phyloP scores from a whole-genome alignment of 164 flowering plant species.

The Warburgia ugandensis region DNA sequence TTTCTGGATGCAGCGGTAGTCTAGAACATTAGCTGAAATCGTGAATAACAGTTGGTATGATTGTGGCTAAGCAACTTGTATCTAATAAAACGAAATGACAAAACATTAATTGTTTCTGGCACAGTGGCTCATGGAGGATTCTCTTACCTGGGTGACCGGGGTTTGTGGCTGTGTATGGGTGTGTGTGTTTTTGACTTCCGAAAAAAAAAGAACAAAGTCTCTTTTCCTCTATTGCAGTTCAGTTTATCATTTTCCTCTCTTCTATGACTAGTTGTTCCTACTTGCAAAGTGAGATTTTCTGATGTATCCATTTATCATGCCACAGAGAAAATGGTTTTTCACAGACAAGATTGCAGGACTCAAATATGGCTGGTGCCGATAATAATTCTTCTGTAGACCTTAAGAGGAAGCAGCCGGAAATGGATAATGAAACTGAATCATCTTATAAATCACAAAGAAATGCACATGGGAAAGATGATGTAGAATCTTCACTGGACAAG shows the following conservation, averaged over 20 bases:
- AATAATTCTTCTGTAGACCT: slow-evolving; percentile 31
- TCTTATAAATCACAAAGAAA: slow-evolving; percentile 39
- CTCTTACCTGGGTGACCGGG: no score
- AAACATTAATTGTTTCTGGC: not conserved
- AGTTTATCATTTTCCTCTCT: not conserved
- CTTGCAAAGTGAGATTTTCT: not conserved
- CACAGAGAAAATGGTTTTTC: slow-evolving; percentile 42
- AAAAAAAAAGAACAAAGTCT: no score
- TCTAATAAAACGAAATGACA: no score
- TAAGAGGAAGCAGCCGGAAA: slow-evolving; percentile 54
- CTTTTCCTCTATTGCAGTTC: not conserved
- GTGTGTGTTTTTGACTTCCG: no score
- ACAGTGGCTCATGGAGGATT: no score
- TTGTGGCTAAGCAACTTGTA: no score
- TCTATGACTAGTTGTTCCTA: not conserved
- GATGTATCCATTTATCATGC: not conserved
- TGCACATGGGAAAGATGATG: slow-evolving; percentile 13
- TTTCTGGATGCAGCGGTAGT: no score
- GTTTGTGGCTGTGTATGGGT: no score
- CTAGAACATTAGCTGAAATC: no score
- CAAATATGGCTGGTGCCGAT: slow-evolving; percentile 13
- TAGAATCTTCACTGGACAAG: slow-evolving; percentile 23
- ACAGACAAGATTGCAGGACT: slow-evolving; percentile 16
- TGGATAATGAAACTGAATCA: slow-evolving; percentile 17
- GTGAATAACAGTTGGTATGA: no score